Base-by-base conservation (phyloP, 1,139 yeast species). In the Debaryomyces udenii region DNA sequence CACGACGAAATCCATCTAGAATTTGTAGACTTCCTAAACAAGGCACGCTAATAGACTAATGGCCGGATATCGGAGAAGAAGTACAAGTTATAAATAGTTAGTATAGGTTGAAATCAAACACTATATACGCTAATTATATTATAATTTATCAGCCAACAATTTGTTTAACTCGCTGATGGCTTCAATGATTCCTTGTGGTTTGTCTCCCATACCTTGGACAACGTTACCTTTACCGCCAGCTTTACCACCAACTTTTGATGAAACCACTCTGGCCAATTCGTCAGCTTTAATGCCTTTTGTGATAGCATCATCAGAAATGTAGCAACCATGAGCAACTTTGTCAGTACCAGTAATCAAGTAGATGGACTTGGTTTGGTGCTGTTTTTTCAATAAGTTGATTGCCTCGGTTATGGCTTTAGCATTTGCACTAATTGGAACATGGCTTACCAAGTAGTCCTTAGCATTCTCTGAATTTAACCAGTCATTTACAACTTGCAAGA, bases 151-250 rank as follows among this genome's bases (percentile, higher is more conserved):
- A 37, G 69, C 63, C 52, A 90, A 75, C 43, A 81, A 61, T 52
- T 74, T 70, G 48, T 75, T 74, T 41, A 91, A 78, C 52, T 83
- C 89, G 31, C 74, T 78, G 49, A 91, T 72, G 23, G 99, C 99
- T 31, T 74, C 77, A 33, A 73, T 74, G 43, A 90, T 75, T 50
- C 87, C 88, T 32, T 69, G 74, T 30, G 82, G 78, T 47, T 88
- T 86, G 55, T 84, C 89, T 56, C 99, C 99, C 82, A 90, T 86
- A 64, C 99, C 99, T 72, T 93, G 99, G 51, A 90, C 89, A 45
- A 91, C 83, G 53, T 90, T 88, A 47, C 97, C 98, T 68, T 89
- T 93, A 64, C 99, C 99, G 68, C 99, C 99, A 45, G 96, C 95
- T 64, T 86, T 88, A 65, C 99, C 99, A 51, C 99, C 99, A 54